Conservation (phyloP, 2,329 filamentous ascomycete genomes). For the Tolypocladium tropicale region DNA sequence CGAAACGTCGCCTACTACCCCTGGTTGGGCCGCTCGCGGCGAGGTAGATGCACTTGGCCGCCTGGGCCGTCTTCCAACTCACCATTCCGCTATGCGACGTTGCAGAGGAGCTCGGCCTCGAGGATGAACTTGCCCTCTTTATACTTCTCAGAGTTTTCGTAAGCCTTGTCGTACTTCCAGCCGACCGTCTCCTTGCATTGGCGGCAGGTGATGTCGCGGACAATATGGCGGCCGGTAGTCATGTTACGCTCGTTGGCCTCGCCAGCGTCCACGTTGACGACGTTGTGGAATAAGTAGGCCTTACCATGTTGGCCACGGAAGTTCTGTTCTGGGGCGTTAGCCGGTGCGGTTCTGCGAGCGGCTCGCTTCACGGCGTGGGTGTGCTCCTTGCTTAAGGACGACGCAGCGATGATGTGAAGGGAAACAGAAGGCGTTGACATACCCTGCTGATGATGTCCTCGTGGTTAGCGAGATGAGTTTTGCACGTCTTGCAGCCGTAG, state of each 20-base stretch:
- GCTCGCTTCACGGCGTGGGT: background rate
- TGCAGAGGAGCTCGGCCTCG: constrained; percentile 80
- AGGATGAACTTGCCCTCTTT: constrained; percentile 98
- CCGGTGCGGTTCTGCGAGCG: background rate
- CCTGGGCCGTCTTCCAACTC: background rate
- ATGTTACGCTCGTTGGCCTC: constrained; percentile 92
- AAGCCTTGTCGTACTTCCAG: constrained; percentile 99
- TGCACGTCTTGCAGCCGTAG: constrained; percentile 90
- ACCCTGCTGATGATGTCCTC: constrained; percentile 94
- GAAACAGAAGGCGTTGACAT: constrained; percentile 20
- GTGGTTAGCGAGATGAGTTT: constrained; percentile 88
- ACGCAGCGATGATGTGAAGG: background rate
- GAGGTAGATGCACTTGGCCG: background rate
- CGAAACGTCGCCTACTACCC: background rate
- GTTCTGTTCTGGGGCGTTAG: constrained; percentile 48
- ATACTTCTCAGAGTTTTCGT: constrained; percentile 86
- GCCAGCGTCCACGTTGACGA: constrained; percentile 80
- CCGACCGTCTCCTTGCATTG: constrained; percentile 90
- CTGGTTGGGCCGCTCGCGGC: background rate
- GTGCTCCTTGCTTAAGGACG: no score
- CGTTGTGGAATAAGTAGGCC: constrained; percentile 88
- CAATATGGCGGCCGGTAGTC: constrained; percentile 92
- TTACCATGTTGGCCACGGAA: constrained; percentile 98
- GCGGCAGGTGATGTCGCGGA: constrained; percentile 83
- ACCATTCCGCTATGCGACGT: constrained; percentile 40